Evolutionary conservation across 768 basidiomycete genomes (phyloP).

Genomic region (Russula griseocarnosa): DNA sequence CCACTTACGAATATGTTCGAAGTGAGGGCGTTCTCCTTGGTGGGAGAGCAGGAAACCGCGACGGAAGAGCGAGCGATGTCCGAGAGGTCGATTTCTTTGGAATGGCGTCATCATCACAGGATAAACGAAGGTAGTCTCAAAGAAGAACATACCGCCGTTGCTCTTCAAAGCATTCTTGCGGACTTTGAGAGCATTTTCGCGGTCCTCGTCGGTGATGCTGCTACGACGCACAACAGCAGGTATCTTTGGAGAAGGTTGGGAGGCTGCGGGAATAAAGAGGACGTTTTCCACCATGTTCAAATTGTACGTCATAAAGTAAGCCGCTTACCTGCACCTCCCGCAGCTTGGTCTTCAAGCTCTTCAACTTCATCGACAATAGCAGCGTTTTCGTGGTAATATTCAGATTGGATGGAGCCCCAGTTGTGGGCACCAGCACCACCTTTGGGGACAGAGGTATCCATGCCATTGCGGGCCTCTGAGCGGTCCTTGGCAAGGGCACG

Average conservation of each 20-base stretch:
- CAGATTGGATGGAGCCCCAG: slow-evolving; percentile 74
- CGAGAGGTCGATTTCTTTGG: slow-evolving; percentile 52
- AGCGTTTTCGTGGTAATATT: slow-evolving; percentile 50
- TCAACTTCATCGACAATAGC: slow-evolving; percentile 55
- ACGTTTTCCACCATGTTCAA: slow-evolving; percentile 13
- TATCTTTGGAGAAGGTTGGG: slow-evolving; percentile 5
- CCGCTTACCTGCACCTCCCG: slow-evolving; percentile 29
- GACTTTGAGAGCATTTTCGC: slow-evolving; percentile 58
- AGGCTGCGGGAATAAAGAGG: neutral
- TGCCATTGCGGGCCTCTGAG: slow-evolving; percentile 72
- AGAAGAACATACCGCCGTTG: slow-evolving; percentile 36
- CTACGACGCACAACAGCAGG: slow-evolving; percentile 30
- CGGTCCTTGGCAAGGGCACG: slow-evolving; percentile 73
- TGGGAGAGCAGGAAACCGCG: slow-evolving; percentile 58
- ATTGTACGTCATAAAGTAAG: slow-evolving; percentile 20
- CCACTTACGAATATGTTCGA: slow-evolving; percentile 19
- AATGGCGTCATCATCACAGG: neutral
- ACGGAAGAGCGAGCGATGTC: slow-evolving; percentile 81
- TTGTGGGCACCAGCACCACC: slow-evolving; percentile 78
- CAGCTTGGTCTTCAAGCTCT: slow-evolving; percentile 40
- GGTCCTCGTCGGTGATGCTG: slow-evolving; percentile 58
- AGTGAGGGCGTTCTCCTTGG: slow-evolving; percentile 10
- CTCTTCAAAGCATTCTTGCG: slow-evolving; percentile 71
- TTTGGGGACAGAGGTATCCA: slow-evolving; percentile 69
- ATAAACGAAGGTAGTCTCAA: neutral